Conservation (phyloP, 2,329 filamentous ascomycete genomes). For the Rhynchosporium secalis region DNA sequence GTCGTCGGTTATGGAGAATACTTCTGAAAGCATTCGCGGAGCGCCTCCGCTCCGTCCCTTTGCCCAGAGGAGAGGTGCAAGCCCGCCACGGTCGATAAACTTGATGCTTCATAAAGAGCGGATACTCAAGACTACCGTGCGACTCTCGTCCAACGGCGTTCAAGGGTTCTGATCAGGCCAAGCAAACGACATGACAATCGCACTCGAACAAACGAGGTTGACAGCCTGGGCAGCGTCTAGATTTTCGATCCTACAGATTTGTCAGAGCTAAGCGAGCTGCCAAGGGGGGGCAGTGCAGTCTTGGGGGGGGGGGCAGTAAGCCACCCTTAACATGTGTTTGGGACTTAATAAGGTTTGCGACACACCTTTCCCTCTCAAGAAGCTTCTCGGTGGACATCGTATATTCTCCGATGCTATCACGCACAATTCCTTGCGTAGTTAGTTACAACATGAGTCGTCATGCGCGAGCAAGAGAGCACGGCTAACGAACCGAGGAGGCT, state of each 20-base stretch:
- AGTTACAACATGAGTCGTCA: conserved; percentile 3
- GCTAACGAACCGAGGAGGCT: not conserved
- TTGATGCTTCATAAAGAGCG: not conserved
- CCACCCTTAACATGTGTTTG: conserved; percentile 7
- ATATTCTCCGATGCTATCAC: not conserved
- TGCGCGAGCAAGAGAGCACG: not conserved
- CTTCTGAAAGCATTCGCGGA: not conserved
- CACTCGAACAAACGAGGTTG: conserved; percentile 13
- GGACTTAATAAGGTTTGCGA: conserved; percentile 6
- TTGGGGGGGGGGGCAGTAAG: conserved; percentile 6
- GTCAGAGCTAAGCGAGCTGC: conserved; percentile 8
- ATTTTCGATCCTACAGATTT: conserved; percentile 8
- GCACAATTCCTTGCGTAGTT: not conserved
- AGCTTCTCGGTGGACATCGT: not conserved
- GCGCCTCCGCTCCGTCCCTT: not conserved
- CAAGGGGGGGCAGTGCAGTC: conserved; percentile 11
- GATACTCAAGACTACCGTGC: conserved; percentile 2
- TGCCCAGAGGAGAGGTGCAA: conserved; percentile 10
- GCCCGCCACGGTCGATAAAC: not conserved
- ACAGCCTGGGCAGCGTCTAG: conserved; percentile 12
- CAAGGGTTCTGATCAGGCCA: conserved; percentile 3
- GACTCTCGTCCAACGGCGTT: conserved; percentile 7
- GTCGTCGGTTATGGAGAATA: not conserved
- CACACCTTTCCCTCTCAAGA: not conserved
- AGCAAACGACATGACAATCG: conserved; percentile 4